These are phyloP conservation scores for Colletotrichum sp. DNA, from an alignment of 2,329 filamentous ascomycete species.

Conservation along the genomic window DNA sequence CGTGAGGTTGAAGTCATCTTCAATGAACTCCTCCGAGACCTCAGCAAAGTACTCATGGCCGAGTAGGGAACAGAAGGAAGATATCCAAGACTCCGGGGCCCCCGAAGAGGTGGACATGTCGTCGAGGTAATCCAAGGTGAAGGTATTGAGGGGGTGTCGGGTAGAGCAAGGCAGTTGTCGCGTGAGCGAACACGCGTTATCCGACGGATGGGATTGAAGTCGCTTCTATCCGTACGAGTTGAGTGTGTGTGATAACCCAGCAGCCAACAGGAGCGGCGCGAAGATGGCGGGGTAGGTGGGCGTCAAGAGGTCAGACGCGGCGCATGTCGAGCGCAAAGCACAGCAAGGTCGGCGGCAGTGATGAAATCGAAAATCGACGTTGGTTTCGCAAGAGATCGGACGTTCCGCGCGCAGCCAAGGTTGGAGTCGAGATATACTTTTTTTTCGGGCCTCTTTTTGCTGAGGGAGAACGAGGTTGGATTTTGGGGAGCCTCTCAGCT, in stretches of 20 bases:
- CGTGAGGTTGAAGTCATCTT: constrained; percentile 99
- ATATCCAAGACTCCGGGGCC: constrained; percentile 90
- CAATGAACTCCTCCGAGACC: constrained; percentile 98
- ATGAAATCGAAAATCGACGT: background rate
- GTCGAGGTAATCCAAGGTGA: constrained; percentile 17
- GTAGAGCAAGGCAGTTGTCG: background rate
- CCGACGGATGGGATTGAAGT: background rate
- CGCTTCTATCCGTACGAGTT: background rate
- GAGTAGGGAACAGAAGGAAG: constrained; percentile 92
- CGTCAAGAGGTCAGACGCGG: constrained; percentile 11
- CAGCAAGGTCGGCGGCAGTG: background rate
- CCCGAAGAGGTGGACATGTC: constrained; percentile 66
- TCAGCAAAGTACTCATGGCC: constrained; percentile 99
- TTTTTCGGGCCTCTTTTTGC: background rate
- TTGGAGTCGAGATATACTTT: background rate
- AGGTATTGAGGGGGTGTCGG: constrained; percentile 25
- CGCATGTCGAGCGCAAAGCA: constrained; percentile 16
- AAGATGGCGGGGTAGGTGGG: constrained; percentile 19
- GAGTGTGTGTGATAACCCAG: background rate
- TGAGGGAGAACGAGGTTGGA: background rate
- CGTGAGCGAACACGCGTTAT: constrained; percentile 5
- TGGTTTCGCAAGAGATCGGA: background rate
- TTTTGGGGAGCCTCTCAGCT: constrained; percentile 19
- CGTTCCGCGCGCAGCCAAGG: background rate
- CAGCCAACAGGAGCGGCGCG: constrained; percentile 12